Evolutionary conservation across 2,329 filamentous ascomycete species (phyloP), one percentile per base, ranked within the genome.

Genomic region (Xylaria sp.): DNA sequence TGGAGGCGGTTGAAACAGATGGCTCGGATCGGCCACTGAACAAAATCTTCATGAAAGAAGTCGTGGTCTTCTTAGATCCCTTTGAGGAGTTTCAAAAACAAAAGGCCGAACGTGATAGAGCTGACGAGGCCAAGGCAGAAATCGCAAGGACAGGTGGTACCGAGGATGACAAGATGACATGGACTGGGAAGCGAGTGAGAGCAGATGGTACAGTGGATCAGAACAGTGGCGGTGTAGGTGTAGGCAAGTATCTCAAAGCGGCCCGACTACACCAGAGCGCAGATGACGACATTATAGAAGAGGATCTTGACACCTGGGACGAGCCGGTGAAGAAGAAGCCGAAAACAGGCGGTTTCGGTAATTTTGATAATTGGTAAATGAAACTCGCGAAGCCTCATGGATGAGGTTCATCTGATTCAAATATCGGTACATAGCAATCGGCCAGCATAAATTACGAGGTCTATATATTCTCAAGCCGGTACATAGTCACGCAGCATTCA

Each of bases 131-230:
- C 63, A 86, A 87, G 67, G 90, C 90, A 68, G 87, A 90, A 72
- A 83, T 92, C 12, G 83, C 84, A 75, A 82, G 83, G 65, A 83
- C 84, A 62, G 93, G 92, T 32, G 92, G 91, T 2, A 91, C 90
- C 1, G 95, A 97, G 62, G 95, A 97, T 76, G 94, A 98, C 75
- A 89, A 88, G 77, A 91, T 93, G 2, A 99, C 96, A 3, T 99
- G 96, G 96, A 98, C 96, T 3, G 96, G 96, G 3, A 99, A 98
- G 82, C 85, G 94, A 46, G 89, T 99, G 58, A 85, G 94, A 30
- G 85, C 83, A 1, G 88, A 91, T 74, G 91, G 89, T 0, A 88
- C 84, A 0, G 83, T 89, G 1, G 85, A 85, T 1, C 77, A 78
- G 32, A 78, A 76, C 15, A 80, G 81, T 32, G 78, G 80, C 15